A percentile compares a stretch with the other conserved stretches of the same genome.
These are phyloP conservation scores for Phaeosphaeriaceae sp. DNA, from an alignment of 2,329 filamentous ascomycete genomes.

Conservation along the genomic window DNA sequence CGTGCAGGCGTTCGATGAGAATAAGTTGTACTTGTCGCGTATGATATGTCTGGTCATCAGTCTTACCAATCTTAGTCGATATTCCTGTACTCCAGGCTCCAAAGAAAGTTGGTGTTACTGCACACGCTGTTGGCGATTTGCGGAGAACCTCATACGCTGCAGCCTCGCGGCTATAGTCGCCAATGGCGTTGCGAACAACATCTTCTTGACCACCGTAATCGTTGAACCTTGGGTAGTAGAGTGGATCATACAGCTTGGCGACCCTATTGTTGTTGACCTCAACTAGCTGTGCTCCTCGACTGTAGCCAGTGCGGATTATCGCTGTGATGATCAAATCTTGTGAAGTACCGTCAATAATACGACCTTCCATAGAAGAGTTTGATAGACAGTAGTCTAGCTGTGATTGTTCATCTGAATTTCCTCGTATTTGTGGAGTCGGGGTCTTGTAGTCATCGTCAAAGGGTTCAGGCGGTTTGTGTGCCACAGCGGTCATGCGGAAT, in stretches of 20 bases:
- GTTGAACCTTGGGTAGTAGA: constrained; percentile 4
- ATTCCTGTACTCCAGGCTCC: constrained; percentile 6
- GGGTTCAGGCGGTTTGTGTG: constrained; percentile 5
- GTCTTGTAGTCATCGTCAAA: constrained; percentile 6
- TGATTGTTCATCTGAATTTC: neutral
- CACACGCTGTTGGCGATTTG: neutral
- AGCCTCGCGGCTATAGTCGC: constrained; percentile 8
- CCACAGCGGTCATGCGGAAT: constrained; percentile 1
- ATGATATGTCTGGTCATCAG: neutral
- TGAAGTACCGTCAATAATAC: neutral
- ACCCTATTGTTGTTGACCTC: constrained; percentile 1
- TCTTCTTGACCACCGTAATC: constrained; percentile 1
- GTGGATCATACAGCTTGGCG: constrained; percentile 14
- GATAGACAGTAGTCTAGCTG: constrained; percentile 7
- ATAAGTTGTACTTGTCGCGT: constrained; percentile 9
- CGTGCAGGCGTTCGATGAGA: constrained; percentile 2
- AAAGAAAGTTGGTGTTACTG: neutral
- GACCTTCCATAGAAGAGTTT: neutral
- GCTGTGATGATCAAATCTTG: constrained; percentile 2
- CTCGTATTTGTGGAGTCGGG: neutral
- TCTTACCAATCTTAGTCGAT: neutral
- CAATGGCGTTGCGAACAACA: constrained; percentile 4
- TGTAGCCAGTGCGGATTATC: constrained; percentile 1
- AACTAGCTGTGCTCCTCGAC: constrained; percentile 7
- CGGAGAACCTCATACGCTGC: constrained; percentile 2